Evolutionary conservation across 768 basidiomycete species (phyloP), one percentile per base, ranked within the genome.

Genomic region (Fomitopsis pulvina): DNA sequence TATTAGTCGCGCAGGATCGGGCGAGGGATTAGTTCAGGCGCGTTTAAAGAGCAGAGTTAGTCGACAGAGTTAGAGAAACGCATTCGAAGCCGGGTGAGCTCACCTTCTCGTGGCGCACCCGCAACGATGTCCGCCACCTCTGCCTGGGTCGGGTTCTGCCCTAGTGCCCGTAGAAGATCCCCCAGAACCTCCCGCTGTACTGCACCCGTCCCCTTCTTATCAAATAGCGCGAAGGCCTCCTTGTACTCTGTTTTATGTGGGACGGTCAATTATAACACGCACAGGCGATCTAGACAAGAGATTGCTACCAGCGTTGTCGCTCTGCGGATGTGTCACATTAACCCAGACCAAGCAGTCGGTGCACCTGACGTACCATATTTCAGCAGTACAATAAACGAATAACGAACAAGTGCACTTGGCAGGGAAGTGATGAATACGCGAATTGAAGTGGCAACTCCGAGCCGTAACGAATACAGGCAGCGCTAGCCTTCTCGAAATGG

Each of bases 61-160:
- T 30, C 37, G n/a, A n/a, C n/a, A n/a, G n/a, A n/a, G n/a, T n/a
- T n/a, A n/a, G n/a, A n/a, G n/a, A n/a, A n/a, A n/a, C n/a, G n/a
- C n/a, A n/a, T n/a, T n/a, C n/a, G n/a, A 24, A 18, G n/a, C 24
- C n/a, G 32, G 37, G 41, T 9, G 2, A 11, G 68, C 73, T 58
- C 57, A 90, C 91, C 87, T 50, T 94, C 88, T 51, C 81, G 72
- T 14, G 90, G 90, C 2, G 90, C 83, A 12, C 70, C 65, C 4
- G 74, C 69, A 25, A 88, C 78, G 55, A 98, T 82, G 18, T 92
- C 87, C 8, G 81, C 79, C 3, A 98, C 93, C 68, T 99, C 94
- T n/a, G 88, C 85, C 66, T 98, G 96, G 0, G 95, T 98, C n/a
- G 96, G 96, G 66, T 99, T 99, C 72, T 98, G 96, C 2, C 96